Evolutionary conservation across 352 stramenopile genomes (phyloP), one percentile per base, ranked within the genome.

Genomic region (Globisporangium okanoganense): DNA sequence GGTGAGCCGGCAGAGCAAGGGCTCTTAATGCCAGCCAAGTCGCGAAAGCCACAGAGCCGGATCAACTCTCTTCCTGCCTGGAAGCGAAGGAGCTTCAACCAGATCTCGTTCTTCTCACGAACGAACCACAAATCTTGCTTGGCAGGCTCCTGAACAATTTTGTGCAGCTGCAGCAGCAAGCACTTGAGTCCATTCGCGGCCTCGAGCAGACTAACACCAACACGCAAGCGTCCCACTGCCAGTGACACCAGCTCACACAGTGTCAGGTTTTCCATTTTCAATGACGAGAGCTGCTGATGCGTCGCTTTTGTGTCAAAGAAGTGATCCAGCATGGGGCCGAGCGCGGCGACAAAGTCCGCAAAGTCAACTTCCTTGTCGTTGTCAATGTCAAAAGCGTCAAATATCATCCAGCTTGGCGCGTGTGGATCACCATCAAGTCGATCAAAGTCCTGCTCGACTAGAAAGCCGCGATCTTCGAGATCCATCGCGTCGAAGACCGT

Each of bases 291-390:
- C 7, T 54, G 54, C 3, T 54, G 3, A 24, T 48, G 41, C 4
- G 33, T 54, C 20, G 20, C 53, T 51, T 44, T 35, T 0, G 73
- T 36, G 33, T 87, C 78, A 41, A 78, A 88, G 0, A 68, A 45
- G 54, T 88, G 76, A 29, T 91, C 79, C 10, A 91, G 24, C 0
- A 78, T 10, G 6, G 79, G 79, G 0, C 79, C 76, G 0, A 91
- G 36, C 2, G 82, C 69, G 13, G 76, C 73, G 2, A 88, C 75
- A 58, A 89, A 87, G 45, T 89, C 82, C 0, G 57, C 35, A 14
- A 87, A 65, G 33, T 89, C 79, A 1, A 88, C 45, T 24, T 70
- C 75, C 1, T 56, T 71, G 56, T 89, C 75, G 4, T 75, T 70
- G 2, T 75, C 65, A 20, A 87, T 70, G 47, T 90, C 80, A 25